Percentiles rank a stretch among this genome's conserved stretches.
Evolutionary conservation across 176 grass and related monocot genomes (phyloP).

Genomic region (Elaeis guineensis): DNA sequence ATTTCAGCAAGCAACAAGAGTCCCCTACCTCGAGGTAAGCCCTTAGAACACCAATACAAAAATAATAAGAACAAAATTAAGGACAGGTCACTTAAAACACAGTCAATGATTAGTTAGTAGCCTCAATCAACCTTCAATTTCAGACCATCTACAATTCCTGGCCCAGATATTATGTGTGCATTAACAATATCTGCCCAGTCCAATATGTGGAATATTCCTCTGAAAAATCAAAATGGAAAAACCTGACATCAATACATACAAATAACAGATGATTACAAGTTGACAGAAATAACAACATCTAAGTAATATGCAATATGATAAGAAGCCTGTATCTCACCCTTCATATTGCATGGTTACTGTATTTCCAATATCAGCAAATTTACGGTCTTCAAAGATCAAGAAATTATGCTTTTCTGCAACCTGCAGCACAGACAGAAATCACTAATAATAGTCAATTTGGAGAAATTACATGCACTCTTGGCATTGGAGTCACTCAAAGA

Average conservation of each 20-base stretch:
- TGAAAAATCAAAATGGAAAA: slow-evolving; percentile 6
- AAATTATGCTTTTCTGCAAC: slow-evolving; percentile 86
- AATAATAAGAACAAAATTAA: neutral
- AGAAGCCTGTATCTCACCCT: slow-evolving; percentile 38
- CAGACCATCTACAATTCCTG: slow-evolving; percentile 85
- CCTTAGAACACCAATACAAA: slow-evolving; percentile 40
- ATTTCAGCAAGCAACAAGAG: slow-evolving; percentile 88
- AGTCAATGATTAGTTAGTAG: no score
- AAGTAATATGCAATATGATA: neutral
- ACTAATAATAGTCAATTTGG: neutral
- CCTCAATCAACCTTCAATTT: slow-evolving; percentile 55
- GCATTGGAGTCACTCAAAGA: no score
- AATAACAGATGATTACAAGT: no score
- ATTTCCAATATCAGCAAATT: slow-evolving; percentile 91
- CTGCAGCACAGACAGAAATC: slow-evolving; percentile 30
- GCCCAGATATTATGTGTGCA: slow-evolving; percentile 73
- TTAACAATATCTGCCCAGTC: slow-evolving; percentile 94
- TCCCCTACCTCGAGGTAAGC: slow-evolving; percentile 66
- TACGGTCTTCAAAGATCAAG: slow-evolving; percentile 83
- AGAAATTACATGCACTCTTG: no score
- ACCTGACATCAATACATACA: no score
- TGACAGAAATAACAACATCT: no score
- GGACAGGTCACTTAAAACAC: no score
- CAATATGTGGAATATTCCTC: slow-evolving; percentile 71
- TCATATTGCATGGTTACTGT: slow-evolving; percentile 95